These are phyloP conservation scores for Vachellia collinsii DNA, from an alignment of 306 rosid species.

Conservation along the genomic window DNA sequence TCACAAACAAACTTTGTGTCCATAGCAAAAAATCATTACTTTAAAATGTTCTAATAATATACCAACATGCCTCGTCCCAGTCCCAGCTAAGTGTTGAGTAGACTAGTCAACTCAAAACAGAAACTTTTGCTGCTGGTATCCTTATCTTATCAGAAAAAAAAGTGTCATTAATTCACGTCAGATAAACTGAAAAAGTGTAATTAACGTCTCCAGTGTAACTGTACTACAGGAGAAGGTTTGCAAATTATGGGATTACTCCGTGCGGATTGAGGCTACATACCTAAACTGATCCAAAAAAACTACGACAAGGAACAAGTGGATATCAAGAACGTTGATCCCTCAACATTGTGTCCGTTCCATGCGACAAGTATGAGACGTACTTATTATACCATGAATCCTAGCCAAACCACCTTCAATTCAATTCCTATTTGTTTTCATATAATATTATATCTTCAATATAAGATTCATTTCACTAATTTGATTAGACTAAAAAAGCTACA, in stretches of 20 bases:
- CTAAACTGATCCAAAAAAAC: not conserved
- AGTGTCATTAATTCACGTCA: not conserved
- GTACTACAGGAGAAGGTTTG: too few species aligned
- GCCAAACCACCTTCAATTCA: not conserved
- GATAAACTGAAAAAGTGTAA: not conserved
- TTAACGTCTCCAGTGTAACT: too few species aligned
- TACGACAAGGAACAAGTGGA: not conserved
- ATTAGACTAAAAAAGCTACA: too few species aligned
- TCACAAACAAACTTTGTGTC: too few species aligned
- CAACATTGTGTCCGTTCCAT: constrained; percentile 49
- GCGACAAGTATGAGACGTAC: constrained; percentile 48
- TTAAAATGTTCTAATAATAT: constrained; percentile 4
- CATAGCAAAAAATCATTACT: constrained; percentile 18
- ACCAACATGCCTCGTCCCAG: not conserved
- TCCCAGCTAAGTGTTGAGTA: not conserved
- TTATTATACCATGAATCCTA: constrained; percentile 12
- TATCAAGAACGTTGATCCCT: not conserved
- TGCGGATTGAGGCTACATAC: too few species aligned
- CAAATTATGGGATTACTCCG: not conserved
- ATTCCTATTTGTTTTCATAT: too few species aligned
- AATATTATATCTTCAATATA: too few species aligned
- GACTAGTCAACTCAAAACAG: not conserved
- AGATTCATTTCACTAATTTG: too few species aligned
- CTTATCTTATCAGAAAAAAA: not conserved
- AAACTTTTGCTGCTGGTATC: not conserved